Base-by-base conservation (phyloP, 2,329 filamentous ascomycete genomes). In the Apiospora kogelbergensis region DNA sequence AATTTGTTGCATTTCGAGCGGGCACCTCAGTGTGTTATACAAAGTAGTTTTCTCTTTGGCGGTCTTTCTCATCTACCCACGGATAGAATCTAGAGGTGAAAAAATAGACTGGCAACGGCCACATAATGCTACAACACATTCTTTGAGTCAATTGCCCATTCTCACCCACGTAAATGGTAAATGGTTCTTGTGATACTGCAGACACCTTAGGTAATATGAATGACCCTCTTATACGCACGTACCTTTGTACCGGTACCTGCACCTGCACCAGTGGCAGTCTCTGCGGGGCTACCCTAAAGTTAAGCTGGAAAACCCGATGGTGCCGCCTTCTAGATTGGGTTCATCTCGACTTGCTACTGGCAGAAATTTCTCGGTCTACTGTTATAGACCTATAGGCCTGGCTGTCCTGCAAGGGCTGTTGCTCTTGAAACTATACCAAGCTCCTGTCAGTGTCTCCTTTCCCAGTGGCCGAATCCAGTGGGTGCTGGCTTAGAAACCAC, bases 291-390 rank as follows among this genome's bases (percentile, higher is more conserved):
- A 30, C 48, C 48, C 48, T 57, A 60, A 60, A 20, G 30, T n/a
- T 6, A 30, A 9, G 6, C 24, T 57, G 33, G 48, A 60, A 60
- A 37, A 22, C 37, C n/a, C 33, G n/a, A 37, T 60, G 53, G 53
- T 60, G 26, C 53, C 53, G 53, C 53, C 53, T 60, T 60, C 53
- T 60, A n/a, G 53, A 60, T 60, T 60, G 30, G 53, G 53, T 60
- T 22, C 26, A 60, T 9, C 15, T n/a, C 53, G 30, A 60, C 53
- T 37, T 60, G 53, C 53, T 60, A 60, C 53, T 60, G 53, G 53
- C 53, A 60, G 53, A 60, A 60, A 60, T 60, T 60, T 60, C 53
- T 60, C 53, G 10, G 53, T 37, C 30, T 60, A 37, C 37, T 22
- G 13, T 37, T 13, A n/a, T 13, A n/a, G 53, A 37, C 30, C 3